These are phyloP conservation scores for Thermoascus crustaceus DNA, from an alignment of 2,329 filamentous ascomycete species.

Conservation along the genomic window DNA sequence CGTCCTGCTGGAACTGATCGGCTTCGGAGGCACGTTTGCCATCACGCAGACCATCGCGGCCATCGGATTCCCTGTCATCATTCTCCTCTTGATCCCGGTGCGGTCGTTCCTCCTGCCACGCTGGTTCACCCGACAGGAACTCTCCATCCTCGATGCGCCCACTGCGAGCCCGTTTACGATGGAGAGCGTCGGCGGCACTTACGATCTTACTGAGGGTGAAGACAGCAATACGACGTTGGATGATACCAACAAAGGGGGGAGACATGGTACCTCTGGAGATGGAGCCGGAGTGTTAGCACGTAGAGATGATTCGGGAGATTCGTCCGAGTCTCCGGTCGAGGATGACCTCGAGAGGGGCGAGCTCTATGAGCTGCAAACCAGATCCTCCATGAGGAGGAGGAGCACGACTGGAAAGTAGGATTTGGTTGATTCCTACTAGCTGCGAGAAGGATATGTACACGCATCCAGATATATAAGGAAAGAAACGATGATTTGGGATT, in stretches of 20 bases:
- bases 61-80: constrained; percentile 71
- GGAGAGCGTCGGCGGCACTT: constrained; percentile 62
- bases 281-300: constrained; percentile 14
- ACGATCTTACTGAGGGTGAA: constrained; percentile 35
- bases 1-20: constrained; percentile 58
- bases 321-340: constrained; percentile 24
- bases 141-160: constrained; percentile 59
- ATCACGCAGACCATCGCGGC: constrained; percentile 77
- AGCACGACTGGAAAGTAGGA: constrained; percentile 5
- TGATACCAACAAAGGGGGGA: constrained; percentile 1
- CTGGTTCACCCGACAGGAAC: constrained; percentile 53
- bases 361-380: constrained; percentile 22
- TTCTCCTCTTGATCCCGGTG: constrained; percentile 59
- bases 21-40: constrained; percentile 70
- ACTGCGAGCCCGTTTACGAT: constrained; percentile 69
- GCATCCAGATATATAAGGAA: too few relatives aligned
- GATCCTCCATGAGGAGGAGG: constrained; percentile 6
- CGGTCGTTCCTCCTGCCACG: constrained; percentile 56
- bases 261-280: constrained; percentile 6
- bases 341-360: constrained; percentile 36
- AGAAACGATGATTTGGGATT: too few relatives aligned
- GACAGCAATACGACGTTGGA: constrained; percentile 4
- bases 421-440: too few relatives aligned
- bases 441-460: too few relatives aligned
- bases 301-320: constrained; percentile 10